Conservation (phyloP, 805 yeast species). For the Yamadazyma paraphyllophila region DNA sequence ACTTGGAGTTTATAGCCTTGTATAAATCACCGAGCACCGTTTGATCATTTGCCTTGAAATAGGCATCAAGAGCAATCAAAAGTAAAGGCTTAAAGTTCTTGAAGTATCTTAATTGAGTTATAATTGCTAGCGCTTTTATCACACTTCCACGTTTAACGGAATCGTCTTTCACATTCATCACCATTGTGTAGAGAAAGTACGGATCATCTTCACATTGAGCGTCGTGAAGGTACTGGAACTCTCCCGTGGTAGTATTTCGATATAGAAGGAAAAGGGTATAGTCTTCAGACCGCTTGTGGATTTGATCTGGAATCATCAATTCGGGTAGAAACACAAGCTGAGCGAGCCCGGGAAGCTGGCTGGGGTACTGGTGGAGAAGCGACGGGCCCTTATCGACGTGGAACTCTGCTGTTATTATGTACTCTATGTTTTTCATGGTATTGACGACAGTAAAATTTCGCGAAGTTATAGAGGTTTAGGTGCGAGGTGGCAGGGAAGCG, state of each 20-base stretch:
- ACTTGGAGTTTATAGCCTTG: conserved; percentile 31
- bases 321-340: conserved; percentile 46
- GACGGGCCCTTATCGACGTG: conserved; percentile 75
- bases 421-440: conserved; percentile 43
- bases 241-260: conserved; percentile 37
- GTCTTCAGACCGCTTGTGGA: conserved; percentile 57
- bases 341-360: conserved; percentile 31
- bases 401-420: conserved; percentile 71
- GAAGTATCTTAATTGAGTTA: conserved; percentile 53
- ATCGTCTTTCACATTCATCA: conserved; percentile 45
- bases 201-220: conserved; percentile 38
- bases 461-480: neutral
- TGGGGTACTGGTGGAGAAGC: conserved; percentile 50
- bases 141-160: conserved; percentile 54
- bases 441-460: neutral
- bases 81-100: conserved; percentile 59
- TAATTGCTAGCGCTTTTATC: conserved; percentile 58
- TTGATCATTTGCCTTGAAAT: conserved; percentile 29
- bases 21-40: conserved; percentile 27
- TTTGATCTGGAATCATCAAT: conserved; percentile 60
- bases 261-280: conserved; percentile 56
- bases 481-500: neutral
- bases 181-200: conserved; percentile 56
- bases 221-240: conserved; percentile 37
- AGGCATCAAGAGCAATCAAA: conserved; percentile 49